Evolutionary conservation across 305 asterid species (phyloP).

Genomic region (Fraxinus floribunda): DNA sequence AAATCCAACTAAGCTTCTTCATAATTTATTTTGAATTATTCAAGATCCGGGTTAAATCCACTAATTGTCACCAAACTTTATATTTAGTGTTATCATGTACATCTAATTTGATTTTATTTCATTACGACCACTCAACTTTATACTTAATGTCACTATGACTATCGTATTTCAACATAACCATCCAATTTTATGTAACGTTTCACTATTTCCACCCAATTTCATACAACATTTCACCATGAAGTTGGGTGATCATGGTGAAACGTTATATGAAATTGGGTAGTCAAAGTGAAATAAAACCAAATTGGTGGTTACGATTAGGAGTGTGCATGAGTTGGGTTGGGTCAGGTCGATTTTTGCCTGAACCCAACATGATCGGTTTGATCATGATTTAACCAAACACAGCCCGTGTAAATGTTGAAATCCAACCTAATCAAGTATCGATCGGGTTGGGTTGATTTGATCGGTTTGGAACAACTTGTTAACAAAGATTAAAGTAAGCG

Average conservation of each 20-base stretch:
- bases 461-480: no score
- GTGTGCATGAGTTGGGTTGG: no score
- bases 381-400: no score
- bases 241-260: neutral
- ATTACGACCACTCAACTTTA: no score
- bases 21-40: neutral
- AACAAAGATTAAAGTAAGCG: no score
- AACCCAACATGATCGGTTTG: no score
- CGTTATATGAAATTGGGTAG: neutral
- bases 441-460: no score
- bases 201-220: no score
- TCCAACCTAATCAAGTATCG: no score
- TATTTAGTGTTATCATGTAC: neutral
- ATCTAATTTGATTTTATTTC: neutral
- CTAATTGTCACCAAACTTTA: no score
- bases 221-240: neutral
- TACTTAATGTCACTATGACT: neutral
- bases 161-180: neutral
- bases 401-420: no score
- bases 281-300: neutral
- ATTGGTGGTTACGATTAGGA: neutral
- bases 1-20: slow-evolving; percentile 21
- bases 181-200: neutral
- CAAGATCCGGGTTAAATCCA: neutral
- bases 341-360: no score